These are phyloP conservation scores for Solanum peruvianum DNA, from an alignment of 257 asterid species.

Conservation along the genomic window DNA sequence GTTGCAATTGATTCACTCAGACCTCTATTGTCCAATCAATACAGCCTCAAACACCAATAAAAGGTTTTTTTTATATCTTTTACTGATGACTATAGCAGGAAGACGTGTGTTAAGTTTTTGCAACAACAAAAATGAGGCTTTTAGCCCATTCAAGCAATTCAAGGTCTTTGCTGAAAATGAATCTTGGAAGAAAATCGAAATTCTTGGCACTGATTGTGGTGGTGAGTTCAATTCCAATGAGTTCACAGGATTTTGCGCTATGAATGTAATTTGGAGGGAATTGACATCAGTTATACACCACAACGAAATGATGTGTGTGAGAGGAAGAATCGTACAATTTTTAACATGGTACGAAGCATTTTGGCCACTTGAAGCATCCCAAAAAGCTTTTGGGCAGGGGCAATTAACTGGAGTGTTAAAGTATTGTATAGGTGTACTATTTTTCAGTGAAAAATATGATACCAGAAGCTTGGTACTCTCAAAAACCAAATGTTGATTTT, in stretches of 20 bases:
- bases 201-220: not conserved
- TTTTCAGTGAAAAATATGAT: not conserved
- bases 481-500: not conserved
- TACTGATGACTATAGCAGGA: no score
- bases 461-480: not conserved
- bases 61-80: not conserved
- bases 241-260: not conserved
- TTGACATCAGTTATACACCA: not conserved
- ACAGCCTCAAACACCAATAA: not conserved
- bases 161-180: not conserved
- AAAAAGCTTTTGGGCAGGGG: no score
- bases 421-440: not conserved
- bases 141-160: not conserved
- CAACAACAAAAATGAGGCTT: not conserved
- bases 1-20: not conserved
- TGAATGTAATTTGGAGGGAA: not conserved
- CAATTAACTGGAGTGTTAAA: not conserved
- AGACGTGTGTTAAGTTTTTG: not conserved
- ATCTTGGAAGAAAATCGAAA: not conserved
- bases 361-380: not conserved
- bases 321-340: not conserved
- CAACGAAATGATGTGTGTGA: not conserved
- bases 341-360: not conserved
- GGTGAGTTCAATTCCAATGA: not conserved
- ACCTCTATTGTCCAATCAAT: not conserved